These are phyloP conservation scores for Ustulina deusta DNA, from an alignment of 2,329 filamentous ascomycete genomes.

Conservation along the genomic window DNA sequence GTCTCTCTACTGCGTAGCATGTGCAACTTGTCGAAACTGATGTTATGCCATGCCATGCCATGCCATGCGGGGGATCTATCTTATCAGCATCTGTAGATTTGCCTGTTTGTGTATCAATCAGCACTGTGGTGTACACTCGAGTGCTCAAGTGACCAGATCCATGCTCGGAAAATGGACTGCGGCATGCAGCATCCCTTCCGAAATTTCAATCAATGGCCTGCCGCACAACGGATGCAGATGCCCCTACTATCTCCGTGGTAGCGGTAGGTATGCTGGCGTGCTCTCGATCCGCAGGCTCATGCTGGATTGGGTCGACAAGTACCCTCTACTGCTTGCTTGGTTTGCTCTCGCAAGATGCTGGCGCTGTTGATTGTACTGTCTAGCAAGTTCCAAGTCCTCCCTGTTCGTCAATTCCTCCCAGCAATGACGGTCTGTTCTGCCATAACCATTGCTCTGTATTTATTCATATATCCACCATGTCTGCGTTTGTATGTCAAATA, in stretches of 20 bases:
- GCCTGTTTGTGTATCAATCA: slow-evolving; percentile 21
- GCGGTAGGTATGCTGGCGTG: background rate
- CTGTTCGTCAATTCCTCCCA: background rate
- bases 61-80: slow-evolving; percentile 37
- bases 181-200: slow-evolving; percentile 44
- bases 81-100: slow-evolving; percentile 28
- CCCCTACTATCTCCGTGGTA: slow-evolving; percentile 1
- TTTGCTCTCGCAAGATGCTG: background rate
- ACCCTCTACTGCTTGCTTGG: background rate
- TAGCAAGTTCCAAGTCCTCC: background rate
- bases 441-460: background rate
- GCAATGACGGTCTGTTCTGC: background rate
- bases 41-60: slow-evolving; percentile 23
- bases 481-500: too few species aligned
- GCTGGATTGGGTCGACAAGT: slow-evolving; percentile 20
- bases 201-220: slow-evolving; percentile 38
- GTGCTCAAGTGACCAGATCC: slow-evolving; percentile 37
- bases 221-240: slow-evolving; percentile 28
- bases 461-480: background rate
- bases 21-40: slow-evolving; percentile 31
- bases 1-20: slow-evolving; percentile 10
- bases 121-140: slow-evolving; percentile 14
- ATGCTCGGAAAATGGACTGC: slow-evolving; percentile 42
- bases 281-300: slow-evolving; percentile 9
- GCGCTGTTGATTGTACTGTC: slow-evolving; percentile 1